Base-by-base conservation (phyloP, 257 asterid genomes). In the Jasminum sambac region DNA sequence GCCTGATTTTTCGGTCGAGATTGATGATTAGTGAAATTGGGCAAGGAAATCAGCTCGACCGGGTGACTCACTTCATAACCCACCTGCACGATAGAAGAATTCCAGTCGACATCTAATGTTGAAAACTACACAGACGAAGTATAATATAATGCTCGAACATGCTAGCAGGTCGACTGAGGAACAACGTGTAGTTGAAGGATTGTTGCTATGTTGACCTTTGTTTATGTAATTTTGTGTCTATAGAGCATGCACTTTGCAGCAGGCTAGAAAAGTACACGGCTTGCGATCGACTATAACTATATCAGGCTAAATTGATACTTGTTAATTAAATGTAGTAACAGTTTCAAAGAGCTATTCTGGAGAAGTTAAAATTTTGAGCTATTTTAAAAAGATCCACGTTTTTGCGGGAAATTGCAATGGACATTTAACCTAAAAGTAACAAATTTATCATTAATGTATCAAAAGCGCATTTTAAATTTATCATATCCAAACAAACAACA, bases 1-100 rank as follows among this genome's bases (percentile, higher is more conserved):
- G 73, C 97, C 97, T 0, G 96, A 90, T 77, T 92, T 90, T 72
- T 87, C 90, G 6, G 93, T 72, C 24, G 95, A 88, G 76, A 88
- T 86, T 0, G 96, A 90, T 19, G 87, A 90, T 77, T 92, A 89
- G 90, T 11, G 30, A 44, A 4, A 48, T 3, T 19, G n/a, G n/a
- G n/a, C n/a, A n/a, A n/a, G n/a, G n/a, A n/a, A n/a, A 16, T 46
- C 59, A 17, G 59, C 24, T 17, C 4, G 19, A 8, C 41, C 17
- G 16, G 34, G 48, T 21, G 11, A 30, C 61, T 67, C 25, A 37
- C 17, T 16, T 24, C 19, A 44, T 2, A 48, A 48, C 9, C 0
- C 24, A 19, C 36, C 19, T 6, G 34, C 55, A 64, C 26, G 26
- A 42, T 19, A 37, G 68, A 36, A 38, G 9, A 12, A 64, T 38